Evolutionary conservation across 805 yeast species (phyloP), one percentile per base, ranked within the genome.

Genomic region (Grigorovia jiainica): DNA sequence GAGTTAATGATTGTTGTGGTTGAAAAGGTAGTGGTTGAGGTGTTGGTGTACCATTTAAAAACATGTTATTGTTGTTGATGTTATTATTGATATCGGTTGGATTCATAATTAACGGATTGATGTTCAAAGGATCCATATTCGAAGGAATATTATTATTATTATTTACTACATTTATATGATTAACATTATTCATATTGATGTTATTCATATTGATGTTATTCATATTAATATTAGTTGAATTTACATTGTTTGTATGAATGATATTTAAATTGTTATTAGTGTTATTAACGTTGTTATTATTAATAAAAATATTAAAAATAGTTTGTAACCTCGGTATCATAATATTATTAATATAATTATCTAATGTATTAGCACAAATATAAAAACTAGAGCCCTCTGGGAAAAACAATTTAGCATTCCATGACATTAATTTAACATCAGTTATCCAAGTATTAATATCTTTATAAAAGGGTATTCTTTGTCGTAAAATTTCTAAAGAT

Each of bases 341-440:
- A 34, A 60, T 51, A 24, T 66, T 54, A n/a, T 53, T 59, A 23
- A 66, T 55, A 37, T 55, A 70, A n/a, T 63, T 65, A 32, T 70
- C 76, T 15, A 68, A 43, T 5, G 65, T 77, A 1, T 63, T 76
- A 0, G 79, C 96, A 51, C 82, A 83, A 19, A 69, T 68, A 61
- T 82, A 83, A 41, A 83, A 81, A 15, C 67, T 66, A 1, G 87
- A 76, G 11, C 72, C 78, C 47, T 78, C 79, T 44, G 78, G 78
- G 61, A 90, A 90, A 62, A 81, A 90, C 37, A 80, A 75, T 46
- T 85, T 75, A 3, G 97, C 96, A 57, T 90, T 90, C 87, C 95
- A 86, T 1, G 86, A 75, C 40, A 90, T 82, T 60, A 85, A 94
- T 0, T 82, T 86, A 45, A 89, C 58, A 60, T 89, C 96, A 43